A percentile compares a stretch with the other conserved stretches of the same genome.
phyloP scores from a whole-genome alignment of 177 flowering plant genomes.

The Tripterygium wilfordii region DNA sequence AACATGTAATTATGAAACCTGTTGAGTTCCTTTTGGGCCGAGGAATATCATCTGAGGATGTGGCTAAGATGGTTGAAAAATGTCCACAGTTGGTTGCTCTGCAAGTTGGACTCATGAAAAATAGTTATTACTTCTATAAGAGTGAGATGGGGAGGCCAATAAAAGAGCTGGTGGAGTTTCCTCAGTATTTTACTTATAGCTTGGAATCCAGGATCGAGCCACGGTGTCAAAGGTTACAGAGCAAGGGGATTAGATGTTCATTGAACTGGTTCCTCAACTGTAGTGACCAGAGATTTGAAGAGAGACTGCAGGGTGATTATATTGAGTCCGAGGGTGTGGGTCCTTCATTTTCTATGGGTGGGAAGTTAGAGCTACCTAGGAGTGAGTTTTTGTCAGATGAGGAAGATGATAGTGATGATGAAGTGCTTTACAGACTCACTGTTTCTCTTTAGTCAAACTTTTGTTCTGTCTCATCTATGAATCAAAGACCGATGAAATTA shows the following conservation, averaged over 20 bases:
- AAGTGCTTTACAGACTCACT: constrained; percentile 64
- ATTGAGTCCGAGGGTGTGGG: constrained; percentile 60
- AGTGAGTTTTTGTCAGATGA: constrained; percentile 53
- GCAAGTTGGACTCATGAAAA: constrained; percentile 67
- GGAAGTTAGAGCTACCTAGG: constrained; percentile 68
- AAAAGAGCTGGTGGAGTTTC: constrained; percentile 76
- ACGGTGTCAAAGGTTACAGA: constrained; percentile 49
- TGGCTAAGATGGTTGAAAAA: constrained; percentile 67
- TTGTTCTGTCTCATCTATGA: no score
- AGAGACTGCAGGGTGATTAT: constrained; percentile 56
- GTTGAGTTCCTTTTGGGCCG: constrained; percentile 65
- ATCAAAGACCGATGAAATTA: no score
- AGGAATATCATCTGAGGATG: constrained; percentile 48
- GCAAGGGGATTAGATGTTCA: constrained; percentile 56
- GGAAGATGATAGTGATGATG: constrained; percentile 74
- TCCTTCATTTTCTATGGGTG: constrained; percentile 75
- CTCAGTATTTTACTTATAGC: constrained; percentile 82
- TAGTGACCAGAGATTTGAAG: constrained; percentile 81
- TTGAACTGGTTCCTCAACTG: constrained; percentile 80
- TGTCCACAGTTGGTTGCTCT: constrained; percentile 71
- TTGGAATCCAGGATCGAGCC: constrained; percentile 84
- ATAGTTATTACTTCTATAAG: constrained; percentile 65
- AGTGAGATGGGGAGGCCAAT: constrained; percentile 76
- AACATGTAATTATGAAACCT: constrained; percentile 68
- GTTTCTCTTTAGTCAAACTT: constrained; percentile 63